These are phyloP conservation scores for Allium fistulosum DNA, from an alignment of 106 monocot species.

Conservation along the genomic window DNA sequence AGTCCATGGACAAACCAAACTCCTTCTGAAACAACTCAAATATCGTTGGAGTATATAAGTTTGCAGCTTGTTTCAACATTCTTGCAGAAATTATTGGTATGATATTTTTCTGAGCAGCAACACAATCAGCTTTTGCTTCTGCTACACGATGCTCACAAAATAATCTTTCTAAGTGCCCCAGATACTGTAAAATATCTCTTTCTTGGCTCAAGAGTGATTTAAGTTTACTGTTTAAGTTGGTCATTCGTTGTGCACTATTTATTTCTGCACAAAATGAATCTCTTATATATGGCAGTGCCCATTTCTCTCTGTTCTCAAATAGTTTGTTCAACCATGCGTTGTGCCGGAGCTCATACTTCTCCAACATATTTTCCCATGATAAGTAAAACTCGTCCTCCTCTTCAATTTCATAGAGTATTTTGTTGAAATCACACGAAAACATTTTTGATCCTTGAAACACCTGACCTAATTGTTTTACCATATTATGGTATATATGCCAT, in stretches of 20 bases:
- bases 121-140: slow-evolving; percentile 32
- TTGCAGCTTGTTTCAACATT: slow-evolving; percentile 36
- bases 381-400: slow-evolving; percentile 1
- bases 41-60: slow-evolving; percentile 24
- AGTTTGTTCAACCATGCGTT: not conserved
- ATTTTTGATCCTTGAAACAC: slow-evolving; percentile 4
- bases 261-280: slow-evolving; percentile 34
- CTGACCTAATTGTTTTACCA: not conserved
- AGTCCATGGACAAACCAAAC: slow-evolving; percentile 27
- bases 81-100: slow-evolving; percentile 8
- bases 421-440: slow-evolving; percentile 6
- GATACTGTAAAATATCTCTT: slow-evolving; percentile 14
- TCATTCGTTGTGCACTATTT: slow-evolving; percentile 9
- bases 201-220: slow-evolving; percentile 24
- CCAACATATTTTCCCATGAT: not conserved
- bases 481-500: not conserved
- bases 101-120: slow-evolving; percentile 12
- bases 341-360: not conserved
- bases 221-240: slow-evolving; percentile 11
- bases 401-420: not conserved
- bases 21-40: slow-evolving; percentile 31
- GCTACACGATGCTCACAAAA: slow-evolving; percentile 16
- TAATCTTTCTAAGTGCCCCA: slow-evolving; percentile 20
- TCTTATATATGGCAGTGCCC: slow-evolving; percentile 14
- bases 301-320: slow-evolving; percentile 1